A percentile compares a stretch with the other conserved stretches of the same genome.
Evolutionary conservation across 371 early-diverging fungal species (phyloP).

Genomic region (Parasitella parasitica): DNA sequence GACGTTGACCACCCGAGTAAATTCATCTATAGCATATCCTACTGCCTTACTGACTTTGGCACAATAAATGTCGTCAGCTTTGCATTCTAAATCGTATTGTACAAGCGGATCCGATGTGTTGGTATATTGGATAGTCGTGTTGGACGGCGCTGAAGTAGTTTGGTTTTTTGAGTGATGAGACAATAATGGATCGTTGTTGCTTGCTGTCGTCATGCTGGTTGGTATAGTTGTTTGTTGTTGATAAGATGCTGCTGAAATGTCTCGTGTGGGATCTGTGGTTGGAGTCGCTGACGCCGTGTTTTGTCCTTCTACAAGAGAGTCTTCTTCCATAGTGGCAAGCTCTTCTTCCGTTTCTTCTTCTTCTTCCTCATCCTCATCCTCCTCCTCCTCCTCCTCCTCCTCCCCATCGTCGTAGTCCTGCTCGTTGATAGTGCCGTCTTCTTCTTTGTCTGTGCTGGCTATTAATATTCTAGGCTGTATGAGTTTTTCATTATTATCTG

Average conservation of each 20-base stretch:
- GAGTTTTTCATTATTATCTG: neutral
- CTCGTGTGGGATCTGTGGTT: neutral
- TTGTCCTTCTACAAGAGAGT: neutral
- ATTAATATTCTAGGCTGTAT: neutral
- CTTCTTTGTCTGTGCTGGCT: neutral
- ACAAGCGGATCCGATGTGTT: constrained; percentile 28
- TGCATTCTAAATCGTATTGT: constrained; percentile 27
- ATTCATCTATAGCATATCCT: constrained; percentile 33
- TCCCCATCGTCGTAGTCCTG: neutral
- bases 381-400: neutral
- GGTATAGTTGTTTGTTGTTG: neutral
- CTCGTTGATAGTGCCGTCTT: neutral
- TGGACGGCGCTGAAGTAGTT: neutral
- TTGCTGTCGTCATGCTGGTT: neutral
- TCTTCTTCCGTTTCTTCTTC: neutral
- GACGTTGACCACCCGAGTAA: constrained; percentile 38
- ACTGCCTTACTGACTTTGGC: constrained; percentile 34
- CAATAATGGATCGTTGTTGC: neutral
- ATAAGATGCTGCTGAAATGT: neutral
- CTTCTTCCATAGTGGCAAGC: neutral
- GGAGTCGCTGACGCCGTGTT: neutral
- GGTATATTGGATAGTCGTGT: constrained; percentile 7
- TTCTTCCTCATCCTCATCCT: neutral
- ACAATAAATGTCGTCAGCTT: constrained; percentile 34
- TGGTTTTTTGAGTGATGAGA: neutral